These are phyloP conservation scores for sunflower (Helianthus annuus) DNA, from an alignment of 129 eudicot species.

Conservation along the genomic window DNA sequence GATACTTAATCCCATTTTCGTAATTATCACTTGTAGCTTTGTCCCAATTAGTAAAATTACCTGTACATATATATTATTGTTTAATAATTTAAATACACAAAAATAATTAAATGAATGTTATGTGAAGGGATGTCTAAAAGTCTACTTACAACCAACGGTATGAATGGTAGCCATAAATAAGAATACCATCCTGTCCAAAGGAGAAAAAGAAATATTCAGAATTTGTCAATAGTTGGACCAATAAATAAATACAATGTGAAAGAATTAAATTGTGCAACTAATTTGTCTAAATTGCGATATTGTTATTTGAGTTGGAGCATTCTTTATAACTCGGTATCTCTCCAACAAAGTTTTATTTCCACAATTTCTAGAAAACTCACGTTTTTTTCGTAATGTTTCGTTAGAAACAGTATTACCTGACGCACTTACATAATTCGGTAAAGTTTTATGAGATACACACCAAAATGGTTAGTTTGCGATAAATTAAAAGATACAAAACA, in stretches of 20 bases:
- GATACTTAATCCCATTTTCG: slow-evolving; percentile 57
- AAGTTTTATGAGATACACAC: too few relatives aligned
- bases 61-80: slow-evolving; percentile 29
- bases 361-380: too few relatives aligned
- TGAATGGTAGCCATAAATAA: slow-evolving; percentile 55
- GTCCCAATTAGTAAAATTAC: slow-evolving; percentile 59
- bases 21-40: slow-evolving; percentile 67
- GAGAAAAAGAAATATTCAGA: not conserved
- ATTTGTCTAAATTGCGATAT: too few relatives aligned
- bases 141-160: slow-evolving; percentile 61
- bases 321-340: too few relatives aligned
- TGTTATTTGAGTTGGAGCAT: too few relatives aligned
- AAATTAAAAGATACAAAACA: too few relatives aligned
- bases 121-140: not conserved
- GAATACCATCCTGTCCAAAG: slow-evolving; percentile 59
- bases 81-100: not conserved
- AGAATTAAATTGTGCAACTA: not conserved
- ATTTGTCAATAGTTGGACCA: slow-evolving; percentile 17
- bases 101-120: not conserved
- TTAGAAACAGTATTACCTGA: too few relatives aligned
- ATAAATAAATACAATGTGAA: not conserved
- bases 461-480: too few relatives aligned
- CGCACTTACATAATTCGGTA: too few relatives aligned
- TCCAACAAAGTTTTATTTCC: too few relatives aligned
- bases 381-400: too few relatives aligned